Evolutionary conservation across 1,284 basidiomycete genomes (phyloP), one percentile per base, ranked within the genome.

Genomic region (Mycena sp.): DNA sequence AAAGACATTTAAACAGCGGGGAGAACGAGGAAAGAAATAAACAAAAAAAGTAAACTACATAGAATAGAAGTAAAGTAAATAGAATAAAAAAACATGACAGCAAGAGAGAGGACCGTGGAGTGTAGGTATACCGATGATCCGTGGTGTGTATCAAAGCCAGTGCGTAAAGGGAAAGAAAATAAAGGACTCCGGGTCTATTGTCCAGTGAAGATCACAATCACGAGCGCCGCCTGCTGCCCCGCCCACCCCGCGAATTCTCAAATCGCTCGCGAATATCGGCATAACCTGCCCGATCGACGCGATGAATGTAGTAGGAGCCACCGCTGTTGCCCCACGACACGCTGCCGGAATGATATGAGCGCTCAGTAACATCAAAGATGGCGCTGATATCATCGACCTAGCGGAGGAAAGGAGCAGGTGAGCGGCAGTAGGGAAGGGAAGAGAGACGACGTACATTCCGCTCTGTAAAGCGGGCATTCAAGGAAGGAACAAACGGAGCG

Each of bases 291-390:
- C 91, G 83, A 73, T 92, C 89, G 43, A 93, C 90, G 46, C 86
- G 84, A 69, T 93, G 91, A 64, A 92, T 71, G 69, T 88, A 93
- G 69, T 91, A 93, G 25, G 78, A 80, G 9, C 91, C 91, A 1
- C 86, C 85, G 38, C 80, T 82, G 61, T 85, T 85, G 12, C 85
- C 88, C 91, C 91, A 93, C 3, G 90, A 92, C 25, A 93, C 91
- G 61, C 85, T 85, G 23, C 90, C 89, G 5, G 88, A 86, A 58
- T 81, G 83, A 69, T 91, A 93, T n/a, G 81, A 76, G 21, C 80
- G 81, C 71, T 88, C 85, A n/a, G 81, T 81, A 11, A 92, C 89
- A 49, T 90, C 86, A 72, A 93, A 90, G 46, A 93, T 92, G 6
- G 89, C 83, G 62, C 86, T 86, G 62, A 92, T 90, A 69, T 92